Evolutionary conservation across 2,329 filamentous ascomycete species (phyloP).

Genomic region (Alternaria sp.): DNA sequence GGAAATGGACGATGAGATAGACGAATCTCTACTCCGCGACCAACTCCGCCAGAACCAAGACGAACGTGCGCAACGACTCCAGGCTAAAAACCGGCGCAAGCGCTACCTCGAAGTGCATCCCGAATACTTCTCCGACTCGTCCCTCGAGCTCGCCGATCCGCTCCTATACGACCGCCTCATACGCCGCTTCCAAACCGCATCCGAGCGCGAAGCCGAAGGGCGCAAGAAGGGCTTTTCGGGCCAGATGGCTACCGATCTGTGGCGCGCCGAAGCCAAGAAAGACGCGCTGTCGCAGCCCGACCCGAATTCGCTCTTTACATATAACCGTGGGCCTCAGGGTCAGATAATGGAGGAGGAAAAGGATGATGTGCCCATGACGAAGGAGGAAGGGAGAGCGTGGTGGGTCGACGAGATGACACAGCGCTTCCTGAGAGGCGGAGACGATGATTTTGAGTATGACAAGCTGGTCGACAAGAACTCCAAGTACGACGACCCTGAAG

Average conservation of each 20-base stretch:
- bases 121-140: slow-evolving; percentile 69
- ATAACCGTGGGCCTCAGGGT: slow-evolving; percentile 58
- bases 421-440: slow-evolving; percentile 76
- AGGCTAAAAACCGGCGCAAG: slow-evolving; percentile 76
- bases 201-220: slow-evolving; percentile 76
- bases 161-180: slow-evolving; percentile 82
- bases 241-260: slow-evolving; percentile 76
- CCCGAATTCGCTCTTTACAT: slow-evolving; percentile 58
- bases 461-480: slow-evolving; percentile 71
- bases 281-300: slow-evolving; percentile 64
- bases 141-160: slow-evolving; percentile 72
- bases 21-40: slow-evolving; percentile 17
- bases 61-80: slow-evolving; percentile 50
- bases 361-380: slow-evolving; percentile 63
- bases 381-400: slow-evolving; percentile 69
- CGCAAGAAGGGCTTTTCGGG: slow-evolving; percentile 78
- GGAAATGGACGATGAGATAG: slow-evolving; percentile 19
- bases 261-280: slow-evolving; percentile 78
- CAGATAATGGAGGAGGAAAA: slow-evolving; percentile 65
- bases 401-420: slow-evolving; percentile 77
- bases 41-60: slow-evolving; percentile 22
- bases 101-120: slow-evolving; percentile 76
- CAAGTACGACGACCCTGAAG: slow-evolving; percentile 71
- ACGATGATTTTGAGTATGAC: slow-evolving; percentile 79
- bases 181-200: slow-evolving; percentile 74